Conservation (phyloP, 345 rosid genomes). For the Sisymbrium altissimum region DNA sequence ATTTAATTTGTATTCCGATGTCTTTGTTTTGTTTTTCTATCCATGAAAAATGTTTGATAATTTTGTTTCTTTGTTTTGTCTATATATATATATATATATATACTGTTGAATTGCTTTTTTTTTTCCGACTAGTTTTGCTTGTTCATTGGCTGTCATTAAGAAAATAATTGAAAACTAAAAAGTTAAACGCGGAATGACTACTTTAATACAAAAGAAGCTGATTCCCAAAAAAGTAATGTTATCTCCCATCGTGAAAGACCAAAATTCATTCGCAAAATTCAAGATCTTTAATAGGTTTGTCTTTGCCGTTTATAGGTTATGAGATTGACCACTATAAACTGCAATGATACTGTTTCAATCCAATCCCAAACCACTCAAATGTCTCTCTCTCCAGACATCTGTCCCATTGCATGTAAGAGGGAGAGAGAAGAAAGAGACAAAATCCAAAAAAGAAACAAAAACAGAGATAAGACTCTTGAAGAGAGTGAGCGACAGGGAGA, state of each 20-base stretch:
- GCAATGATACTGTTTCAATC: slow-evolving; percentile 9
- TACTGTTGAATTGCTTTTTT: neutral
- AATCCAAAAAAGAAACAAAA: neutral
- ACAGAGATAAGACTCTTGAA: slow-evolving; percentile 34
- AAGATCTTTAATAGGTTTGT: slow-evolving; percentile 21
- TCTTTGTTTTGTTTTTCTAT: neutral
- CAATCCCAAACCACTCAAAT: slow-evolving; percentile 11
- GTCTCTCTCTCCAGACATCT: slow-evolving; percentile 25
- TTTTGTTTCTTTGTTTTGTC: neutral
- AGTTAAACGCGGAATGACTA: neutral
- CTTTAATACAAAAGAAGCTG: neutral
- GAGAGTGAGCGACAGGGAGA: slow-evolving; percentile 23
- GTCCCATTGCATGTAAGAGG: slow-evolving; percentile 30
- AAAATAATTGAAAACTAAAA: neutral
- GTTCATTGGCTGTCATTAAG: neutral
- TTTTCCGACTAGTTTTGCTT: neutral
- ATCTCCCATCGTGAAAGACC: slow-evolving; percentile 20
- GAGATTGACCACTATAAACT: slow-evolving; percentile 26
- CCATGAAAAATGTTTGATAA: neutral
- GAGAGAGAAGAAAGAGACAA: slow-evolving; percentile 21
- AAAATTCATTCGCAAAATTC: slow-evolving; percentile 8
- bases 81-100: too few species aligned
- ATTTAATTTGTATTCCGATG: neutral
- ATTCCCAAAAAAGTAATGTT: neutral
- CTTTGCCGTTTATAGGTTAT: slow-evolving; percentile 28